Base-by-base conservation (phyloP, 352 stramenopile genomes). In the Phytophthora boehmeriae region DNA sequence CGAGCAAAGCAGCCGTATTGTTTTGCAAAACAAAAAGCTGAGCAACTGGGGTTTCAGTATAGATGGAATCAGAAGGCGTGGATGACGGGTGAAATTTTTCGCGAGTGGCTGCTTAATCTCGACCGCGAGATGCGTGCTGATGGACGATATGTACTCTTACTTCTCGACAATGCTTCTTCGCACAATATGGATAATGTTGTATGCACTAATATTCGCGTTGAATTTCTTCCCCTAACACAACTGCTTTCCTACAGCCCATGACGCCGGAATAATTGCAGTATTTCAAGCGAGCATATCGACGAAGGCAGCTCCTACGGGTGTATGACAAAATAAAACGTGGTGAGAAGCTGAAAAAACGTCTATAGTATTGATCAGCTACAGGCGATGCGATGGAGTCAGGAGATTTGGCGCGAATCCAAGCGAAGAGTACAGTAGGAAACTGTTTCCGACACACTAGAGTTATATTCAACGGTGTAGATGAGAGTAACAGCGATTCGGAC, bases 401-500 rank as follows among this genome's bases (percentile, higher is more conserved):
- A 54, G 14, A 47, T 61, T 4, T 54, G 44, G 42, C 30, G 32
- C n/a, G 41, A 52, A 36, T 54, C 16, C 41, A 61, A 14, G 16
- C 8, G 2, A 57, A 30, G 42, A 3, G 30, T 25, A 62, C 54
- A 30, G 45, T 63, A 28, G 20, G 17, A 42, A 59, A 58, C 17
- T 59, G 48, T n/a, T 65, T 65, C 14, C 39, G 57, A 14, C 46
- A 59, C n/a, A n/a, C n/a, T n/a, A n/a, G n/a, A n/a, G n/a, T n/a
- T n/a, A n/a, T n/a, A n/a, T n/a, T n/a, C n/a, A 50, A 52, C 19
- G 57, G 30, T n/a, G 38, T 54, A 34, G 38, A 57, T 51, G 38
- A 63, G 19, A 52, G 38, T 17, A 52, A n/a, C 49, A 46, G 28
- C 8, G 36, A 52, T 32, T 20, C 10, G 10, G 16, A 50, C n/a